Base-by-base conservation (phyloP, 176 grass and related monocot genomes). In the Carex cristatella region DNA sequence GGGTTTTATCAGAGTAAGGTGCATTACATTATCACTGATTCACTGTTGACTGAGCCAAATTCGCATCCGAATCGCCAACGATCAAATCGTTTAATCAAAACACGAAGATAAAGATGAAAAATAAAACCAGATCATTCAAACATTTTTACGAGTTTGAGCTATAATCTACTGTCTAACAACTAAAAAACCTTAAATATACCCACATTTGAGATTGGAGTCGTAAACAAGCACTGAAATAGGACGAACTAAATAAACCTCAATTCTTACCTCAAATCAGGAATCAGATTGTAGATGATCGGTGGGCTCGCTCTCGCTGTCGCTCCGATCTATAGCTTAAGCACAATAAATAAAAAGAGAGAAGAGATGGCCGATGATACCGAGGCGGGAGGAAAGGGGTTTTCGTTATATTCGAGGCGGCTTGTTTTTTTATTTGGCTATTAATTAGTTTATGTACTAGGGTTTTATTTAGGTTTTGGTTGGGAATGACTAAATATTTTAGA, bases 281-380 rank as follows among this genome's bases (percentile, higher is more conserved):
- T 19, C 37, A 32, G n/a, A 46, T 32, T 33, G 78, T 65, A 44
- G 69, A 84, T 1, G 16, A 18, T 73, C 55, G 14, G 9, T 27
- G 31, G 46, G 42, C n/a, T 14, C 19, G 61, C 16, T 32, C 55
- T 85, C 28, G 56, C 61, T 65, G 48, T 79, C 56, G 14, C 32
- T 57, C n/a, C 8, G 28, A 75, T 70, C 51, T 63, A 16, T 60
- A 28, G 62, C 19, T 18, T 51, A 44, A 48, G 72, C 49, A 75
- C 13, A 70, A 76, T 48, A 74, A 72, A 59, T 23, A 23, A 23
- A 23, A 23, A 23, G 23, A 23, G 23, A 23, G 23, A 67, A 38
- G 19, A 44, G 37, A 58, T 6, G 5, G 30, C 37, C 86, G 87
- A 88, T 88, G 81, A 84, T 18, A 88, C 44, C 82, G 81, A 88